Conservation (phyloP, 108 stramenopile genomes). For the Skeletonema potamos region DNA sequence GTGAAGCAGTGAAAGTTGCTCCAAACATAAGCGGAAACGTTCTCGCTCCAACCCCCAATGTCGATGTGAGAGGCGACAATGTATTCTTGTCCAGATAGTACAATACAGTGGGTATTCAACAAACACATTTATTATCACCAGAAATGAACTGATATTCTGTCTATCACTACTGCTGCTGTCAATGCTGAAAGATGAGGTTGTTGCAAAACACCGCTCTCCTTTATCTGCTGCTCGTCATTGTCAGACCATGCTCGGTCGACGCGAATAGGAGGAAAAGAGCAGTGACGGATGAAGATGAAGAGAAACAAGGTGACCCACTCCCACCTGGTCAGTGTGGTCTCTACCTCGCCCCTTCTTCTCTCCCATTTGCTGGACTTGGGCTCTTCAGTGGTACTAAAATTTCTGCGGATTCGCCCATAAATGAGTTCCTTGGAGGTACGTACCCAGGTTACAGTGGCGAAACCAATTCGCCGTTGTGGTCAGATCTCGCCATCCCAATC, state of each 20-base stretch:
- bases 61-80: too few relatives aligned
- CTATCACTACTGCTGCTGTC: too few relatives aligned
- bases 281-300: neutral
- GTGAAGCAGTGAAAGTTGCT: too few relatives aligned
- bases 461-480: constrained; percentile 24
- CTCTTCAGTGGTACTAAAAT: constrained; percentile 30
- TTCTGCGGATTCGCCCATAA: constrained; percentile 9
- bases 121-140: too few relatives aligned
- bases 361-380: constrained; percentile 39
- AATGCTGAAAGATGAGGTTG: too few relatives aligned
- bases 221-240: neutral
- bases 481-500: constrained; percentile 52
- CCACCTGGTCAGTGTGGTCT: constrained; percentile 26
- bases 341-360: constrained; percentile 45
- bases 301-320: neutral
- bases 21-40: too few relatives aligned
- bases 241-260: too few relatives aligned
- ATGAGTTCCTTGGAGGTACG: constrained; percentile 21
- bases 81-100: too few relatives aligned
- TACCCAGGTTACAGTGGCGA: constrained; percentile 19
- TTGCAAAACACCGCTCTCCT: neutral
- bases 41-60: too few relatives aligned
- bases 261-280: too few relatives aligned
- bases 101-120: too few relatives aligned
- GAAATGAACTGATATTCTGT: too few relatives aligned